Evolutionary conservation across 2,329 filamentous ascomycete genomes (phyloP), one percentile per base, ranked within the genome.

Genomic region (Aspergillus intermedius): DNA sequence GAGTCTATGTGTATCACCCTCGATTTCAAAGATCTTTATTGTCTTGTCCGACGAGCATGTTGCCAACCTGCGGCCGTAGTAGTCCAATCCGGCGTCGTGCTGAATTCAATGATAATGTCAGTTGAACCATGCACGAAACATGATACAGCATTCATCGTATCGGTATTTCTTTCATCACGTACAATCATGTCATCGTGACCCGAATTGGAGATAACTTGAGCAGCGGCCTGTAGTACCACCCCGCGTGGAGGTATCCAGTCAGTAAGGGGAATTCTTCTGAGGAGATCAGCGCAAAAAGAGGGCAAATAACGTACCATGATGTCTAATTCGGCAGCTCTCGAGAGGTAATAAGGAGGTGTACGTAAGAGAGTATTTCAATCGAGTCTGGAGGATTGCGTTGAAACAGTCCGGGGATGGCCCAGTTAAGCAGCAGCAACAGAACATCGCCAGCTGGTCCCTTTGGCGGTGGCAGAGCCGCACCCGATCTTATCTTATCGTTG

Each of bases 141-240:
- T 19, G 8, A 37, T 37, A 37, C 34, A 17, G 34, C 17, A 37
- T 37, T 10, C 34, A 37, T 37, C 34, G 34, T n/a, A 30, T 12
- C 25, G 10, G 10, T 30, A 12, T 12, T 12, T 30, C 9, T 42
- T 44, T 35, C 21, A 48, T 47, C 46, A 82, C 88, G 65, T 90
- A 97, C 91, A 81, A 98, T 96, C 91, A 97, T 97, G 71, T 96
- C 91, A 86, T 97, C 91, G 77, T 98, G 93, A 66, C 87, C 86
- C 54, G 86, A 87, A 72, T 88, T 90, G 57, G 86, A 81, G 72
- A 91, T 90, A 63, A 88, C 83, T 76, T 91, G 87, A 58, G 65
- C 59, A 55, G 65, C 59, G 51, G 86, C 80, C 83, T 86, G 49
- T n/a, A 50, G 37, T 41, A 21, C 17, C 37, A 40, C 37, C 23